These are phyloP conservation scores for Penicillium tannophilum DNA, from an alignment of 495 filamentous ascomycete genomes.

Conservation along the genomic window DNA sequence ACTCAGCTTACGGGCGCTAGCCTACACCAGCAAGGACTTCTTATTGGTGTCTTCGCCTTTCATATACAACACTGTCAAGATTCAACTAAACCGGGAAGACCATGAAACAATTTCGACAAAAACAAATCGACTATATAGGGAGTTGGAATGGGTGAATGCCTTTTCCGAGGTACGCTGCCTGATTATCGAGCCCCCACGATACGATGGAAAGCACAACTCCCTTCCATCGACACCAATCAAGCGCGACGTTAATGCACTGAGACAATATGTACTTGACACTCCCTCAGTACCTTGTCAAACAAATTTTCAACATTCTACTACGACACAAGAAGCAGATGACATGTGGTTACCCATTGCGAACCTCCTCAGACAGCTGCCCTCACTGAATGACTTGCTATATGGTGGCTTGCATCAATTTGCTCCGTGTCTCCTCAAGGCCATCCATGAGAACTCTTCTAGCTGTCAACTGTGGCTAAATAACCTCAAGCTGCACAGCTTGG, in stretches of 20 bases:
- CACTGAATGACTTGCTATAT: neutral
- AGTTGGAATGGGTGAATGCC: neutral
- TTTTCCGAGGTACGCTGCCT: neutral
- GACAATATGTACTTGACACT: neutral
- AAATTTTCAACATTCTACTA: neutral
- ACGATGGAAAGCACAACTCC: neutral
- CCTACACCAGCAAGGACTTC: neutral
- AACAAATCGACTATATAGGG: neutral
- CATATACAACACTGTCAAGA: neutral
- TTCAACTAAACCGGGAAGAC: neutral
- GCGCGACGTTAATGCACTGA: neutral
- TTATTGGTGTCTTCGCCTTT: conserved; percentile 1
- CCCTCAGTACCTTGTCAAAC: neutral
- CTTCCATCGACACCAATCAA: neutral
- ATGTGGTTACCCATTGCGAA: neutral
- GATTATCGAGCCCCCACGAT: neutral
- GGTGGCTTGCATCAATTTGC: neutral
- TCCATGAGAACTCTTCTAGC: neutral
- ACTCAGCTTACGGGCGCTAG: neutral
- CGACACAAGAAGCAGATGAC: neutral
- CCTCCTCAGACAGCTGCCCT: neutral
- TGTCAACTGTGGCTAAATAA: neutral
- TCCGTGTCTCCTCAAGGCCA: neutral
- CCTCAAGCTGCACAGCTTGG: neutral
- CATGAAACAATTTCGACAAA: neutral